Conservation (phyloP, 139 green algal genomes). For the Gonium pectorale region DNA sequence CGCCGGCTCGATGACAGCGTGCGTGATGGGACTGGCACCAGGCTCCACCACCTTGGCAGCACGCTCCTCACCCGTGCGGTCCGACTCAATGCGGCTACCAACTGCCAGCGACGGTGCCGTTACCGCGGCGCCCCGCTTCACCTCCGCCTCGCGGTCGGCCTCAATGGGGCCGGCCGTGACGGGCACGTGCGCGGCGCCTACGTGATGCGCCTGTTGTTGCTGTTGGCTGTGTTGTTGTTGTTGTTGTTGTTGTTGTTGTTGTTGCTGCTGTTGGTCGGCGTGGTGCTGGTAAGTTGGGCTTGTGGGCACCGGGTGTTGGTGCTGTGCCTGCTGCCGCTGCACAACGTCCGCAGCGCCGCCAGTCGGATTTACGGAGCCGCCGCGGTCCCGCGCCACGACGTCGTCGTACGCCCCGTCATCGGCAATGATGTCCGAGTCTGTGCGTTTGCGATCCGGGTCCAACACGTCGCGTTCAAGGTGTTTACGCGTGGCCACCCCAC, state of each 20-base stretch:
- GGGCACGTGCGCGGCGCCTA: not conserved
- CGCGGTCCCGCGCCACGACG: not conserved
- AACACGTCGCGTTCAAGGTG: no score
- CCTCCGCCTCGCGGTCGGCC: constrained; percentile 6
- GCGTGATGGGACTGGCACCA: not conserved
- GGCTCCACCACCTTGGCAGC: not conserved
- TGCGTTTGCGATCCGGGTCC: no score
- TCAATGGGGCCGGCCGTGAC: constrained; percentile 1
- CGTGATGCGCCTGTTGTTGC: not conserved
- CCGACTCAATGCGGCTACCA: constrained; percentile 22
- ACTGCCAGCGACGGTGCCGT: not conserved
- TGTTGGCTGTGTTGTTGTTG: not conserved
- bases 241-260: not conserved
- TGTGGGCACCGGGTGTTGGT: no score
- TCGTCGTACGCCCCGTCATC: not conserved
- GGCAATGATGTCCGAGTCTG: no score
- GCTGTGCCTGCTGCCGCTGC: constrained; percentile 1
- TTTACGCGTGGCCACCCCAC: no score
- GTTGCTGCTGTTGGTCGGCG: not conserved
- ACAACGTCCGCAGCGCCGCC: not conserved
- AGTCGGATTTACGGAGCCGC: not conserved
- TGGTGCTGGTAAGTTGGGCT: no score
- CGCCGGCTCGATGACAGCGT: not conserved
- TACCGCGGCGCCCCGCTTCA: not conserved
- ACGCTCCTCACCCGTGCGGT: not conserved